Percentiles rank a stretch among this genome's conserved stretches.
phyloP scores from a whole-genome alignment of 345 rosid species.

The Hevea brasiliensis region DNA sequence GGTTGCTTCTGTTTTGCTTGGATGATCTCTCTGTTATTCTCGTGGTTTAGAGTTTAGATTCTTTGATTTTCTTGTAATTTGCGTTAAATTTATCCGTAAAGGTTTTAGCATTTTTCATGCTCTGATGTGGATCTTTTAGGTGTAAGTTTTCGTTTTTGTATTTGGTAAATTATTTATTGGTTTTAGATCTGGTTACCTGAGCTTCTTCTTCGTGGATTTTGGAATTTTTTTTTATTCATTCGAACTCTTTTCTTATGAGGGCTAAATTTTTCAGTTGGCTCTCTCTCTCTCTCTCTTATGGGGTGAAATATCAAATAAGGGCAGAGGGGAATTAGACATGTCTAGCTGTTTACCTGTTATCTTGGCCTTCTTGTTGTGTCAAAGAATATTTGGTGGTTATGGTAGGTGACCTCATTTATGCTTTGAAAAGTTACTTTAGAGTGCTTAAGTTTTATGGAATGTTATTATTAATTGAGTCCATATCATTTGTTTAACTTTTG shows the following conservation, averaged over 20 bases:
- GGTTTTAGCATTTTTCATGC: constrained; percentile 1
- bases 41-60: neutral
- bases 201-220: constrained; percentile 2
- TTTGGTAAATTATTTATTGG: neutral
- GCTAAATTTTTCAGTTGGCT: too few species aligned
- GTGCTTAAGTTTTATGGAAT: constrained; percentile 3
- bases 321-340: neutral
- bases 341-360: neutral
- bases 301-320: too few species aligned
- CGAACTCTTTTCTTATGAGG: neutral
- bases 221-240: neutral
- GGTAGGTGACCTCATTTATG: constrained; percentile 21
- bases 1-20: neutral
- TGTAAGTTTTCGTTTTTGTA: neutral
- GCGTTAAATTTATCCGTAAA: neutral
- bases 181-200: constrained; percentile 14
- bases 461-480: neutral
- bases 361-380: neutral
- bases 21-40: neutral
- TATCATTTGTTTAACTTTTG: constrained; percentile 14
- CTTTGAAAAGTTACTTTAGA: neutral
- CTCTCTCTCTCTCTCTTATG: neutral
- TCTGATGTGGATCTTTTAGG: neutral
- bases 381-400: constrained; percentile 12
- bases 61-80: constrained; percentile 1